Conservation (phyloP, 306 rosid species). For the Fragaria vesca region DNA sequence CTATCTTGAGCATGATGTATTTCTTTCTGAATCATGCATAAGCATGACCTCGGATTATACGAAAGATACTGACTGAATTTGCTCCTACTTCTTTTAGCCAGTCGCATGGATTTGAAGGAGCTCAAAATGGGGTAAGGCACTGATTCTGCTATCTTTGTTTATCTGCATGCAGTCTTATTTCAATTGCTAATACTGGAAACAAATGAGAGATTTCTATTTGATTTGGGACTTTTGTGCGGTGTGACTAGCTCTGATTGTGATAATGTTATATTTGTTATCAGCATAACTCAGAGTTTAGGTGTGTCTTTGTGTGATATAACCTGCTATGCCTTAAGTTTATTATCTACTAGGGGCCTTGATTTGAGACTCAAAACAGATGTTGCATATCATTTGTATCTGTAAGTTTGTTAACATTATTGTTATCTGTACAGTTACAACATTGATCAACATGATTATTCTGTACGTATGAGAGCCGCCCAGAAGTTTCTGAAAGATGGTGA, state of each 20-base stretch:
- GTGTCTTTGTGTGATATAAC: neutral
- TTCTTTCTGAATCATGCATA: conserved; percentile 30
- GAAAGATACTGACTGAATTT: conserved; percentile 45
- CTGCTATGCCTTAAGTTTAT: neutral
- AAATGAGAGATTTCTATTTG: neutral
- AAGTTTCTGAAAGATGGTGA: conserved; percentile 93
- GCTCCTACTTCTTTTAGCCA: conserved; percentile 72
- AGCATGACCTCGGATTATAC: conserved; percentile 27
- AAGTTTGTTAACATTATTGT: conserved; percentile 13
- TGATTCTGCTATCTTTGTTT: conserved; percentile 3
- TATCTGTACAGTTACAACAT: conserved; percentile 75
- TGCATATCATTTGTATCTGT: neutral
- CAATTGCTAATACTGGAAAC: neutral
- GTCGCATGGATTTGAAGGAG: conserved; percentile 96
- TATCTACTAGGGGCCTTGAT: neutral
- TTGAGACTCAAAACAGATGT: neutral
- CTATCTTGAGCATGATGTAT: conserved; percentile 29
- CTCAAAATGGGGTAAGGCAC: conserved; percentile 93
- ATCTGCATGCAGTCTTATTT: conserved; percentile 12
- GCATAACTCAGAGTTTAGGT: neutral
- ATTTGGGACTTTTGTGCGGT: neutral
- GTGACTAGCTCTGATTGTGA: neutral
- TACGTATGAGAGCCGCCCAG: conserved; percentile 93
- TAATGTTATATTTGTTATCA: neutral
- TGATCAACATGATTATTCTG: conserved; percentile 94